A percentile compares a stretch with the other conserved stretches of the same genome.
Conservation (phyloP, 2,329 filamentous ascomycete genomes). For the Diatrype stigma region DNA sequence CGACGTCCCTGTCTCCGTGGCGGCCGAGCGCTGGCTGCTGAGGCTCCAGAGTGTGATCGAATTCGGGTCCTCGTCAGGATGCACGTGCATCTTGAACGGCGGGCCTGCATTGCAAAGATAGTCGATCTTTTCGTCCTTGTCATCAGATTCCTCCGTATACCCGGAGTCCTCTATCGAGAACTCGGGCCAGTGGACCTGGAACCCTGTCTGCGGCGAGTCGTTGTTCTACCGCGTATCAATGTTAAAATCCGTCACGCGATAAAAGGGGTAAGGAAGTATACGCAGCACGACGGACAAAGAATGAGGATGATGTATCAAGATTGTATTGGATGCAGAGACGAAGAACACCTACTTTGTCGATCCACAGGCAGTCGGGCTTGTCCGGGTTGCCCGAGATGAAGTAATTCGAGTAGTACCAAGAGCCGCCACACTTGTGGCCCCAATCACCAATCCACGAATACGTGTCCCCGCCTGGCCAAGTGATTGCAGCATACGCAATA, state of each 20-base stretch:
- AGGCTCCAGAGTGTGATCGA: slow-evolving; percentile 11
- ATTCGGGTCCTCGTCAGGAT: slow-evolving; percentile 12
- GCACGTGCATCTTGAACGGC: slow-evolving; percentile 16
- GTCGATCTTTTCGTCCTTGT: slow-evolving; percentile 9
- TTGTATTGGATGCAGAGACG: too few relatives aligned
- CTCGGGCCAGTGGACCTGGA: slow-evolving; percentile 28
- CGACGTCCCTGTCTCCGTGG: neutral
- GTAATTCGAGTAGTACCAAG: slow-evolving; percentile 23
- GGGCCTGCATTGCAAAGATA: slow-evolving; percentile 14
- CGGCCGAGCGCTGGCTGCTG: neutral
- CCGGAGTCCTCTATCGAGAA: slow-evolving; percentile 11
- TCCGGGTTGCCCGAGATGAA: slow-evolving; percentile 9
- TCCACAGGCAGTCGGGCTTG: slow-evolving; percentile 20
- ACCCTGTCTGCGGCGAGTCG: slow-evolving; percentile 22
- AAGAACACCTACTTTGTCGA: slow-evolving; percentile 9
- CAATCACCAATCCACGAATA: slow-evolving; percentile 22
- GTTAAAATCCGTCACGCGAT: too few relatives aligned
- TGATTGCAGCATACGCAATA: slow-evolving; percentile 16
- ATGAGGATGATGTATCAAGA: too few relatives aligned
- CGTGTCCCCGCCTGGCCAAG: slow-evolving; percentile 13
- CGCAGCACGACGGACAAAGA: too few relatives aligned
- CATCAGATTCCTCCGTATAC: slow-evolving; percentile 5
- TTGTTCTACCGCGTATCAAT: slow-evolving; percentile 5
- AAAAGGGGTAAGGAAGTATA: too few relatives aligned
- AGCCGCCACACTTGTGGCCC: slow-evolving; percentile 18